Evolutionary conservation across 768 basidiomycete genomes (phyloP), one percentile per base, ranked within the genome.

Genomic region (Xanthoconium purpureum): DNA sequence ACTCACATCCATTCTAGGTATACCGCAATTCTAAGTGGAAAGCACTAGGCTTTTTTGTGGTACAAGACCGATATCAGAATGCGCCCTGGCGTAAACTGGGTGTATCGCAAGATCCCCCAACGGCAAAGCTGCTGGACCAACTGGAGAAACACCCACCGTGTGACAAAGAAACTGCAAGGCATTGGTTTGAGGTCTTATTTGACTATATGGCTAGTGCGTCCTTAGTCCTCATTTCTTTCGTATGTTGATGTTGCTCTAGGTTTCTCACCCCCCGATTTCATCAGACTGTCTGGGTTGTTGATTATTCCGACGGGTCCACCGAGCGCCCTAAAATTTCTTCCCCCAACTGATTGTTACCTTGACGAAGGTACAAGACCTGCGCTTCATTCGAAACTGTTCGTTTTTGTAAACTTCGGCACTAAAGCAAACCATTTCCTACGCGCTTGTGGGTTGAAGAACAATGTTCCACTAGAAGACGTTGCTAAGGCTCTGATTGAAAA

Each of bases 341-440:
- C 80, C 24, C 87, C 87, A 11, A 75, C 68, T 5, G 83, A 85
- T 56, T 91, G 89, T 59, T 88, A 84, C 66, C 28, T 91, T 55
- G 80, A 78, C 10, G 73, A 77, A 39, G 74, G 76, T 43, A 69
- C 74, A 13, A 71, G 75, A 29, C 76, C 79, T n/a, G 75, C 77
- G 15, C 81, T 91, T 39, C 85, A 89, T 65, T 84, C 84, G 2
- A 84, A 86, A 54, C 74, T 94, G 2, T 95, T 96, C 66, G 78
- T 80, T 18, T 95, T 93, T 59, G 83, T 97, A 45, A 84, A 94
- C 68, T 95, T 94, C 65, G 93, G 91, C 0, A 63, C 77, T 1
- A 75, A 78, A 13, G 94, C 87, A 18, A 94, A 94, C 63, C 75
- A 78, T 6, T 97, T 98, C 71, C 75, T 98, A 24, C 78, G 78